Percentiles rank a stretch among this genome's conserved stretches.
These are phyloP conservation scores for Neostapfia colusana DNA, from an alignment of 176 grass and related monocot species.

Conservation along the genomic window DNA sequence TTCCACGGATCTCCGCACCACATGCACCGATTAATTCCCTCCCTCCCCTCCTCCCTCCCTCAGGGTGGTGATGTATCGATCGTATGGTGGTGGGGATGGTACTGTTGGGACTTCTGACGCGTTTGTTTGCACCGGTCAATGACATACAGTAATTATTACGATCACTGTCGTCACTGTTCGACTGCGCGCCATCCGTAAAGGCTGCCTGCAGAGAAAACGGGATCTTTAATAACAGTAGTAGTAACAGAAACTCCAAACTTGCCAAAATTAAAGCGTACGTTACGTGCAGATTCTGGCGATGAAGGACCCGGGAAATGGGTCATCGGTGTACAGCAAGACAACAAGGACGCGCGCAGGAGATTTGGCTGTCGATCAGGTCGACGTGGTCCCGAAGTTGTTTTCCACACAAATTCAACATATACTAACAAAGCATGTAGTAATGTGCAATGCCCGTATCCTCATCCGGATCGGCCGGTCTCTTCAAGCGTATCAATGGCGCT, in stretches of 20 bases:
- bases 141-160: too few relatives aligned
- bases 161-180: not conserved
- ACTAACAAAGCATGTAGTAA: too few relatives aligned
- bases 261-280: not conserved
- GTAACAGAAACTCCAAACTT: not conserved
- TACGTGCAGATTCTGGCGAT: too few relatives aligned
- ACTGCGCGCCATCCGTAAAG: not conserved
- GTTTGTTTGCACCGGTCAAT: too few relatives aligned
- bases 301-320: too few relatives aligned
- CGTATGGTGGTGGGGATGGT: not conserved
- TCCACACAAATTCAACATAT: not conserved
- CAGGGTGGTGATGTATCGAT: not conserved
- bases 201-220: too few relatives aligned
- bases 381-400: not conserved
- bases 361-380: not conserved
- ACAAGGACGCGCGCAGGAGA: too few relatives aligned
- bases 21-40: not conserved
- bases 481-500: too few relatives aligned
- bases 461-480: too few relatives aligned
- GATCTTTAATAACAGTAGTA: not conserved
- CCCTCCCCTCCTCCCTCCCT: not conserved
- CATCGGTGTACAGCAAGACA: not conserved
- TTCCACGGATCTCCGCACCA: not conserved
- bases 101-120: too few relatives aligned
- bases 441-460: too few relatives aligned